Conservation (phyloP, 208 protist genomes). For the Crithidia sp. region DNA sequence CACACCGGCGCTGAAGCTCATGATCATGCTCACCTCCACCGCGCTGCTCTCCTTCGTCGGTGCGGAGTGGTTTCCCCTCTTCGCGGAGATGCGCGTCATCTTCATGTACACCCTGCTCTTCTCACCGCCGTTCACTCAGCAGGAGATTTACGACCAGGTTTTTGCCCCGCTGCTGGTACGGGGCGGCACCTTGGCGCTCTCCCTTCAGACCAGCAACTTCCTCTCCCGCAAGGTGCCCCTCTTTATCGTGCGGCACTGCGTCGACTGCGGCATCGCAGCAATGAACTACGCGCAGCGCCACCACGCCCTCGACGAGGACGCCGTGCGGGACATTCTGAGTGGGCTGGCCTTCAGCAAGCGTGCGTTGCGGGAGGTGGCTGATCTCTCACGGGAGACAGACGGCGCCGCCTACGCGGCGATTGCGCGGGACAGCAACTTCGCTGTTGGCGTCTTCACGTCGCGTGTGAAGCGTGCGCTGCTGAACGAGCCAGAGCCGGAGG, state of each 20-base stretch:
- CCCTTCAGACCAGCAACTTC: constrained; percentile 40
- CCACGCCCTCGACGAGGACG: constrained; percentile 41
- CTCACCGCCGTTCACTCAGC: constrained; percentile 49
- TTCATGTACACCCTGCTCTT: constrained; percentile 64
- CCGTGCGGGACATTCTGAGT: constrained; percentile 51
- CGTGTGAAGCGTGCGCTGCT: constrained; percentile 20
- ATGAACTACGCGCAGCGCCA: constrained; percentile 48
- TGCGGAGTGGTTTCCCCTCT: constrained; percentile 56
- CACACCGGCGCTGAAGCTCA: constrained; percentile 59
- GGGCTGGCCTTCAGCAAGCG: constrained; percentile 55
- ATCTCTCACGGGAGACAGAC: constrained; percentile 22
- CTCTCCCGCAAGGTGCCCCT: constrained; percentile 39
- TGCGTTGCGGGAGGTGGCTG: constrained; percentile 44
- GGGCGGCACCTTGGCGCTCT: constrained; percentile 16
- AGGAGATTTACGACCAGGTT: constrained; percentile 58
- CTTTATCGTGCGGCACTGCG: constrained; percentile 36
- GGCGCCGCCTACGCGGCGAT: constrained; percentile 13
- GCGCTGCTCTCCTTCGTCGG: constrained; percentile 51
- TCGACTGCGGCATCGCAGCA: constrained; percentile 40
- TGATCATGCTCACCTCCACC: constrained; percentile 64
- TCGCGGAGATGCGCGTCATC: constrained; percentile 62
- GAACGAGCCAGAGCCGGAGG: constrained; percentile 1
- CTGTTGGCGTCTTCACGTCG: constrained; percentile 19
- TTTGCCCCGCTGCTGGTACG: constrained; percentile 51
- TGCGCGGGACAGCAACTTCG: constrained; percentile 24